Evolutionary conservation across 2,329 filamentous ascomycete genomes (phyloP).

Genomic region (Cladophialophora yegresii): DNA sequence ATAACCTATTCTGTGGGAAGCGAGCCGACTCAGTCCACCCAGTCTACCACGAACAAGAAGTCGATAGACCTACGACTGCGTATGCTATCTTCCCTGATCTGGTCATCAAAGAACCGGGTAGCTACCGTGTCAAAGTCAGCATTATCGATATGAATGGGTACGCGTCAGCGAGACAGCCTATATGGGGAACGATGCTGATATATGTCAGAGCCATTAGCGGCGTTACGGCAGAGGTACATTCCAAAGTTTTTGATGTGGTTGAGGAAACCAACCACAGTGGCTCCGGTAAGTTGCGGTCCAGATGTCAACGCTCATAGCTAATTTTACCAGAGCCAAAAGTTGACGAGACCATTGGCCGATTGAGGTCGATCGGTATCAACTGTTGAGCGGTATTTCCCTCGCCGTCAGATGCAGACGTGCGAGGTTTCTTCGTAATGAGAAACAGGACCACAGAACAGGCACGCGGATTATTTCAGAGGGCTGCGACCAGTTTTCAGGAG

Average conservation of each 20-base stretch:
- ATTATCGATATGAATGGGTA: conserved; percentile 37
- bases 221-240: conserved; percentile 28
- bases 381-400: conserved; percentile 10
- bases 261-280: conserved; percentile 23
- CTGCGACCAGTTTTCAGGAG: background rate
- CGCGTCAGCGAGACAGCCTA: background rate
- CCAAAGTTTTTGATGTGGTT: conserved; percentile 31
- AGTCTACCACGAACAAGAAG: conserved; percentile 21
- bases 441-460: background rate
- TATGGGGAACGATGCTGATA: background rate
- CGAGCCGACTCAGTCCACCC: conserved; percentile 34
- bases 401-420: background rate
- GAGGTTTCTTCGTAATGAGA: background rate
- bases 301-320: background rate
- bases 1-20: conserved; percentile 32
- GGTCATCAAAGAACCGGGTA: conserved; percentile 30
- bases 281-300: conserved; percentile 15
- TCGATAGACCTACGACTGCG: conserved; percentile 25
- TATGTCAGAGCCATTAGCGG: conserved; percentile 8
- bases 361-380: conserved; percentile 28
- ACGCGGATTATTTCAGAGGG: background rate
- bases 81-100: conserved; percentile 35
- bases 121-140: conserved; percentile 33
- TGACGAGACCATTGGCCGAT: conserved; percentile 13
- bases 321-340: conserved; percentile 14